Conservation (phyloP, 345 rosid species). For the Atalantia buxifolia region DNA sequence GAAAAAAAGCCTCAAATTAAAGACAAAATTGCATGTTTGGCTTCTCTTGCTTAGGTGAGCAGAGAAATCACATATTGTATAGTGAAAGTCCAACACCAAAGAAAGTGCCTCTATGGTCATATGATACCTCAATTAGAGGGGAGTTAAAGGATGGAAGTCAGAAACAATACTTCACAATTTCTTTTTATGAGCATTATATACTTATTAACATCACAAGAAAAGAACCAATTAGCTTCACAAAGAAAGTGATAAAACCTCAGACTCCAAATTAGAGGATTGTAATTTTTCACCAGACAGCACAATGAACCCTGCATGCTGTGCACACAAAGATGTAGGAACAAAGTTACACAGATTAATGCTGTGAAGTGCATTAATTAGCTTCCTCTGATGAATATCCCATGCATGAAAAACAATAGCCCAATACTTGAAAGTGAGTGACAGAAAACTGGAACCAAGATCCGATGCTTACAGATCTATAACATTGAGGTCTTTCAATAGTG, state of each 20-base stretch:
- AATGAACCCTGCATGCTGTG: not conserved
- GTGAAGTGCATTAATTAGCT: not conserved
- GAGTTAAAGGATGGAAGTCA: not conserved
- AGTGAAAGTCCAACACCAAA: not conserved
- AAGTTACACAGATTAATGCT: not conserved
- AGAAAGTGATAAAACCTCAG: not conserved
- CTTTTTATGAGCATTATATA: not conserved
- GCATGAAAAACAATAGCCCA: not conserved
- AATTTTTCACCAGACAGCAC: not conserved
- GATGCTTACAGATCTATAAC: conserved; percentile 70
- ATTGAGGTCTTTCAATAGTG: conserved; percentile 67
- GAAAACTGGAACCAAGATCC: not conserved
- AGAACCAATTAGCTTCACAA: not conserved
- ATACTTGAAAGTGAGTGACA: not conserved
- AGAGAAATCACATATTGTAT: not conserved
- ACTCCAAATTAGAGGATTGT: not conserved
- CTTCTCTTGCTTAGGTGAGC: not conserved
- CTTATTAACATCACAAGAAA: conserved; percentile 2
- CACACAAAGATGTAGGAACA: not conserved
- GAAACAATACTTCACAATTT: not conserved
- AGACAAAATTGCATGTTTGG: not conserved
- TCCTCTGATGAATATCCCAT: not conserved
- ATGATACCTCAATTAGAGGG: conserved; percentile 4
- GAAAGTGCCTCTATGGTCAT: not conserved
- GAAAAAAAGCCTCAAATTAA: not conserved